Evolutionary conservation across 371 early-diverging fungal genomes (phyloP).

Genomic region (Haplosporangium sp.): DNA sequence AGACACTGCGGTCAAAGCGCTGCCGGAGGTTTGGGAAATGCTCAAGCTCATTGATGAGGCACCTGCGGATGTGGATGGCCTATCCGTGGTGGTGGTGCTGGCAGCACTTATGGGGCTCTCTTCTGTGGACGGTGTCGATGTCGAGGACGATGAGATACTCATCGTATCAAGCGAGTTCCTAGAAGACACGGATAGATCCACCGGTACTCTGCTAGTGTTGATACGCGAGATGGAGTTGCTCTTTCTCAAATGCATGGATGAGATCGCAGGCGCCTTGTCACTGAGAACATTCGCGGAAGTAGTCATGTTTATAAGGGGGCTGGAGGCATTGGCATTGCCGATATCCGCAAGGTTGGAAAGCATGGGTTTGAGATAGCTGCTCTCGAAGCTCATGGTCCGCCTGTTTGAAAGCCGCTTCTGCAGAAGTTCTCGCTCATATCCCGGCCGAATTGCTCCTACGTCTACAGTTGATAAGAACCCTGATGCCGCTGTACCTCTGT

Average conservation of each 20-base stretch:
- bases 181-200: not conserved
- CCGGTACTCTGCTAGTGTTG: not conserved
- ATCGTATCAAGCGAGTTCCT: not conserved
- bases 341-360: not conserved
- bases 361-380: constrained; percentile 2
- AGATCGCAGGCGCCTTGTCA: not conserved
- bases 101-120: too few species aligned
- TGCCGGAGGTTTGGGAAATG: too few species aligned
- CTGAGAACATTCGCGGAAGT: not conserved
- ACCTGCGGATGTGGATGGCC: too few species aligned
- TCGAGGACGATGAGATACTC: constrained; percentile 4
- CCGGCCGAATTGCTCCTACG: not conserved
- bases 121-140: not conserved
- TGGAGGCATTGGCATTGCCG: not conserved
- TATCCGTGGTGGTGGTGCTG: too few species aligned
- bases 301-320: not conserved
- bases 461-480: not conserved
- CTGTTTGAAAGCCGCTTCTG: constrained; percentile 22
- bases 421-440: constrained; percentile 18
- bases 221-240: constrained; percentile 12
- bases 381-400: constrained; percentile 45
- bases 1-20: not conserved
- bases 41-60: too few species aligned
- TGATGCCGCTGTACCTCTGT: constrained; percentile 16
- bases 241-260: constrained; percentile 1